Percentiles rank a stretch among this genome's conserved stretches.
These are phyloP conservation scores for Pythium folliculosum DNA, from an alignment of 352 stramenopile genomes.

Conservation along the genomic window DNA sequence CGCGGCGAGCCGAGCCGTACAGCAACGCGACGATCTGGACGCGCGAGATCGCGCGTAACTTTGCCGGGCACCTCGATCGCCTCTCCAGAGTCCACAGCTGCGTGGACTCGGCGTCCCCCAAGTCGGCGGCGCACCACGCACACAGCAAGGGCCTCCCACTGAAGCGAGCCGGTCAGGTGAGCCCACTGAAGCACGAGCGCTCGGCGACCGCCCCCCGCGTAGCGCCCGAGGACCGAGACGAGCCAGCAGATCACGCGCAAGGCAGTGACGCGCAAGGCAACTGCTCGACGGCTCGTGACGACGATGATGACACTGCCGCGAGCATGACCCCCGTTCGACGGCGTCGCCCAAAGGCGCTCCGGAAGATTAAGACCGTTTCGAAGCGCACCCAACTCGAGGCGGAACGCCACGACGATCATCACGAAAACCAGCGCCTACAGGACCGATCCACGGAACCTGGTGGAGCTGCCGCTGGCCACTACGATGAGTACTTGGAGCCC, in stretches of 20 bases:
- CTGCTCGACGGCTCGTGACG: not conserved
- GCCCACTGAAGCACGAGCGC: conserved; percentile 43
- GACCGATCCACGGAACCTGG: not conserved
- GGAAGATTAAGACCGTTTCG: conserved; percentile 20
- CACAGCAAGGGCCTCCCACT: conserved; percentile 41
- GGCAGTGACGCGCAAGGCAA: not conserved
- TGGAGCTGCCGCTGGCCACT: not conserved
- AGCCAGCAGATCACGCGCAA: not conserved
- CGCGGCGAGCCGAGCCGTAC: conserved; percentile 70
- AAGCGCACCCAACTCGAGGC: conserved; percentile 30
- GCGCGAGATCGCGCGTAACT: conserved; percentile 65
- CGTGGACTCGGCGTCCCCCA: conserved; percentile 68
- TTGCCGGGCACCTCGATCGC: conserved; percentile 65
- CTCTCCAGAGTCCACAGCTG: conserved; percentile 74
- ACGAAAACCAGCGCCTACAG: conserved; percentile 34
- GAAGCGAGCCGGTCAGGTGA: conserved; percentile 48
- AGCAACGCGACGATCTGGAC: conserved; percentile 80
- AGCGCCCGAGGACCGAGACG: conserved; percentile 1
- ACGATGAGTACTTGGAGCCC: not conserved
- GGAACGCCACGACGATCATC: conserved; percentile 12
- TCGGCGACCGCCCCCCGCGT: not conserved
- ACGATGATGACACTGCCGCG: not conserved
- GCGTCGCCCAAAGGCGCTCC: conserved; percentile 4
- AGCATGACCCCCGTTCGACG: not conserved
- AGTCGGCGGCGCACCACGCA: conserved; percentile 43